These are phyloP conservation scores for Hypoxylon sp. DNA, from an alignment of 2,329 filamentous ascomycete species.

Conservation along the genomic window DNA sequence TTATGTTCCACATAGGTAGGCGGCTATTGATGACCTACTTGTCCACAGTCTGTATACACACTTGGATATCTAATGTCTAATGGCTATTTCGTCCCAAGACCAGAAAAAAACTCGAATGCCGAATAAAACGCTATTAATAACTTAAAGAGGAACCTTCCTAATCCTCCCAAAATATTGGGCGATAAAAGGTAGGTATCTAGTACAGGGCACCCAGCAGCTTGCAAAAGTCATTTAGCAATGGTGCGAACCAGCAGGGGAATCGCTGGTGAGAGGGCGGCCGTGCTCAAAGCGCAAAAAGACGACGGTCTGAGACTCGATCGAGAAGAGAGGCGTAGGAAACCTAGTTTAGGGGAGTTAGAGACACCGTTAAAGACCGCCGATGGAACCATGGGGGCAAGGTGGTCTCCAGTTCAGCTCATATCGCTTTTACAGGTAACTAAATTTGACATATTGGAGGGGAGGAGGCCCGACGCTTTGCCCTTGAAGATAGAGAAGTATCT, in stretches of 20 bases:
- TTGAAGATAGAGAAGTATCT: slow-evolving; percentile 25
- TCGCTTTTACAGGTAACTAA: too few species aligned
- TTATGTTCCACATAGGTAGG: background rate
- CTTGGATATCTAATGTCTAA: background rate
- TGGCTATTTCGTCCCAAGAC: too few species aligned
- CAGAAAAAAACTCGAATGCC: too few species aligned
- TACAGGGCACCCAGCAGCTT: background rate
- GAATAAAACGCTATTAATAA: too few species aligned
- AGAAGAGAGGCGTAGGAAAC: slow-evolving; percentile 1
- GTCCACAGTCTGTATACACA: background rate
- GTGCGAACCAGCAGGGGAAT: slow-evolving; percentile 12
- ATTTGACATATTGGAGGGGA: background rate
- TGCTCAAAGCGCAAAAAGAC: slow-evolving; percentile 13
- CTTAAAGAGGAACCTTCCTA: background rate
- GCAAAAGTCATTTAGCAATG: slow-evolving; percentile 5
- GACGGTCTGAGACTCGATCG: slow-evolving; percentile 1
- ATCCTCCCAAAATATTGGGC: background rate
- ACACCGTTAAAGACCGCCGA: background rate
- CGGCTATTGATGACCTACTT: too few species aligned
- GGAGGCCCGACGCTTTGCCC: slow-evolving; percentile 1
- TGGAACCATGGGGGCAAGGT: background rate
- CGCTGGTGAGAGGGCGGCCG: slow-evolving; percentile 24
- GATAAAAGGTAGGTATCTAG: background rate
- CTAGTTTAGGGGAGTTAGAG: background rate
- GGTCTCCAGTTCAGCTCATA: background rate